Conservation (phyloP, 1,284 basidiomycete genomes). For the Ustilago tritici region DNA sequence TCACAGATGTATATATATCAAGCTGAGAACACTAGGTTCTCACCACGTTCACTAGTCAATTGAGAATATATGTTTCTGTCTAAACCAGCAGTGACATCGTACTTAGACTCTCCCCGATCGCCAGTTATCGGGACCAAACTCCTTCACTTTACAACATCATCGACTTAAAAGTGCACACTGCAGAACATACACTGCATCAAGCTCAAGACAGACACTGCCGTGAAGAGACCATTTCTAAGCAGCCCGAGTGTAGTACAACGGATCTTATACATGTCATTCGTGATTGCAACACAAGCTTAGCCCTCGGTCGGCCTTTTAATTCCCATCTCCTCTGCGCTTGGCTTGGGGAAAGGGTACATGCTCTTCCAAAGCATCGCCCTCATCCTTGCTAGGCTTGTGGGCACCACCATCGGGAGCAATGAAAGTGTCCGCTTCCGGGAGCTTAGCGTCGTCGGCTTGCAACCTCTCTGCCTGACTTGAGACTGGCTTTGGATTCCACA, state of each 20-base stretch:
- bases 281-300: background rate
- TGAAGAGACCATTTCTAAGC: too few relatives aligned
- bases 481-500: conserved; percentile 4
- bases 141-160: too few relatives aligned
- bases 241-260: background rate
- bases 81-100: too few relatives aligned
- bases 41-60: too few relatives aligned
- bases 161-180: too few relatives aligned
- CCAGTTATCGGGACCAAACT: too few relatives aligned
- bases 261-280: background rate
- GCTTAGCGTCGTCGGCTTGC: conserved; percentile 14
- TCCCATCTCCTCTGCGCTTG: conserved; percentile 20
- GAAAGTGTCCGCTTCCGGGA: conserved; percentile 20
- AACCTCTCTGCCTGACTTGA: background rate
- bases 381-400: background rate
- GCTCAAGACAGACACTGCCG: too few relatives aligned
- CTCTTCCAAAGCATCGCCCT: conserved; percentile 6
- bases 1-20: too few relatives aligned
- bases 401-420: conserved; percentile 16
- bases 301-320: conserved; percentile 11
- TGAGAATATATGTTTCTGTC: too few relatives aligned
- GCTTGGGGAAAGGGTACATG: conserved; percentile 26
- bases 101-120: too few relatives aligned
- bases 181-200: too few relatives aligned
- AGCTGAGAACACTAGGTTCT: too few relatives aligned